phyloP scores from a whole-genome alignment of 768 basidiomycete genomes.

The Tulasnella sp. region DNA sequence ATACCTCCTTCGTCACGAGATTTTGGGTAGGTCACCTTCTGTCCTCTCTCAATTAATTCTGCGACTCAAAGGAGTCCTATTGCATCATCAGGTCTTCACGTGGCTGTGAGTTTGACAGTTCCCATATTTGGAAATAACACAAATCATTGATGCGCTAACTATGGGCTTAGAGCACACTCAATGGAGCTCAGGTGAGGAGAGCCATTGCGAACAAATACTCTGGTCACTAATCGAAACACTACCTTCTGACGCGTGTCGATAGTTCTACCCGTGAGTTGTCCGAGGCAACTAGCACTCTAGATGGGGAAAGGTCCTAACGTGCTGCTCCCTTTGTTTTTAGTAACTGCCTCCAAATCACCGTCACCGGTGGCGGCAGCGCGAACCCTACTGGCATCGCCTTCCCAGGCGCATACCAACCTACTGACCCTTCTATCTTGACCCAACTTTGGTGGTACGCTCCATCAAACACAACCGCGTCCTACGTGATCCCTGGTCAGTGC shows the following conservation, averaged over 20 bases:
- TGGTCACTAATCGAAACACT: background rate
- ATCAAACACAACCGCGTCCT: background rate
- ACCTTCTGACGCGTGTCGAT: background rate
- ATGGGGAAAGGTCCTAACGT: background rate
- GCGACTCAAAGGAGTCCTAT: too few species aligned
- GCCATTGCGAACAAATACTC: background rate
- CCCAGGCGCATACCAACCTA: constrained; percentile 9
- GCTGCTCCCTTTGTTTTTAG: background rate
- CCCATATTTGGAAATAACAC: too few species aligned
- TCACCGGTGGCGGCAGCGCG: constrained; percentile 1
- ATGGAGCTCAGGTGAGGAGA: constrained; percentile 5
- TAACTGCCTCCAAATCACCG: constrained; percentile 1
- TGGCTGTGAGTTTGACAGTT: background rate
- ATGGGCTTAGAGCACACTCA: background rate
- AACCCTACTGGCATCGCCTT: constrained; percentile 11
- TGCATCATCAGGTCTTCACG: background rate
- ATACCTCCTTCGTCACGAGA: constrained; percentile 12
- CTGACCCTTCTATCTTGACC: constrained; percentile 6
- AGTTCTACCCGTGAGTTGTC: constrained; percentile 6
- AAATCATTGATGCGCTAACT: too few species aligned
- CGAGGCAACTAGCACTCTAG: background rate
- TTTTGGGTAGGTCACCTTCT: background rate
- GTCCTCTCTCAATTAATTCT: too few species aligned
- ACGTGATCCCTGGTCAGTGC: constrained; percentile 4
- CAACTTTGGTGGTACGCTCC: background rate